Evolutionary conservation across 495 filamentous ascomycete species (phyloP).

Genomic region (Penicillium pancosmium): DNA sequence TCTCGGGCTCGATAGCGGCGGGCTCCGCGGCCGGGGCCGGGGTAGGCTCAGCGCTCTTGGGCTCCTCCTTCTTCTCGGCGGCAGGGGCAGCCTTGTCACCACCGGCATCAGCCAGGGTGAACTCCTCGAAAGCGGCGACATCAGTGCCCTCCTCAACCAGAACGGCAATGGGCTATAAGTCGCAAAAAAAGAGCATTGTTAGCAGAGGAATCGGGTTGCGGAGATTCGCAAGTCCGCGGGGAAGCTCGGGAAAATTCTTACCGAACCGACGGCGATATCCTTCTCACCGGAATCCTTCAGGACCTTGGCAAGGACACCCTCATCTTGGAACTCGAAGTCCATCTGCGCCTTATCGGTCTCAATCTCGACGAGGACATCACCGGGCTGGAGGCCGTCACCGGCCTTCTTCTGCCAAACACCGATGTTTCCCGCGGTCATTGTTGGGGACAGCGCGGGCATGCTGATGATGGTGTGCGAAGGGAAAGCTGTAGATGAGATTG

Average conservation of each 20-base stretch:
- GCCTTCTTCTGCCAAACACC: constrained; percentile 97
- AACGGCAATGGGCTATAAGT: constrained; percentile 85
- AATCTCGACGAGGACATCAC: constrained; percentile 98
- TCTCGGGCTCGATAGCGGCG: constrained; percentile 68
- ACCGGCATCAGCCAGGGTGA: constrained; percentile 87
- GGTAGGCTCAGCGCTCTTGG: constrained; percentile 60
- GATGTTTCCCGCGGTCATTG: constrained; percentile 96
- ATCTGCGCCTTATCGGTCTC: constrained; percentile 99
- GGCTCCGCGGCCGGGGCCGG: constrained; percentile 60
- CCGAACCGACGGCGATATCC: constrained; percentile 92
- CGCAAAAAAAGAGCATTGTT: neutral
- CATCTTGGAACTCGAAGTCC: constrained; percentile 99
- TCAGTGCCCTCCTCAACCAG: constrained; percentile 90
- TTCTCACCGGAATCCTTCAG: constrained; percentile 93
- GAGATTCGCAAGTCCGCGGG: constrained; percentile 17
- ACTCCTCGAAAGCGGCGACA: constrained; percentile 82
- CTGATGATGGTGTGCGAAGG: constrained; percentile 92
- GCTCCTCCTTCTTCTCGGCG: constrained; percentile 65
- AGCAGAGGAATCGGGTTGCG: constrained; percentile 2
- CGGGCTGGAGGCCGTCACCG: constrained; percentile 84
- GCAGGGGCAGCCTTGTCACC: constrained; percentile 69
- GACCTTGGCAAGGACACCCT: constrained; percentile 93
- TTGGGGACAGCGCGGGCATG: constrained; percentile 98
- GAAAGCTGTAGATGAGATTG: constrained; percentile 59
- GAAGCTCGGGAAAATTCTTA: constrained; percentile 54